Base-by-base conservation (phyloP, 495 filamentous ascomycete genomes). In the Aspergillus taichungensis region DNA sequence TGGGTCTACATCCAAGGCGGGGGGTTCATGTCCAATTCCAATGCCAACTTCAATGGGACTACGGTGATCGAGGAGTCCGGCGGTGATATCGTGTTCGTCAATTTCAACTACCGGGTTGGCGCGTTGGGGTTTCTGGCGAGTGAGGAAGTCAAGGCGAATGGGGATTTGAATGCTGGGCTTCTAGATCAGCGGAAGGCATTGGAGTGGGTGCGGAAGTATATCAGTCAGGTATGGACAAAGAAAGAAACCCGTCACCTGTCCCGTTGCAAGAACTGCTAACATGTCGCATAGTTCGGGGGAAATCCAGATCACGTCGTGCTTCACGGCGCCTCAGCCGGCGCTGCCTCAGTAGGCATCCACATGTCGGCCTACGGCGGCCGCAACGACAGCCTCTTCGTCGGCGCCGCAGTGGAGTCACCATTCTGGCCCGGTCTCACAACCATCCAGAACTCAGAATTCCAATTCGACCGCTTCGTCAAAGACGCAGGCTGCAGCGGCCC, bases 51-150 rank as follows among this genome's bases (percentile, higher is more conserved):
- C 60, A 76, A 85, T 51, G 80, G 75, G 6, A 71, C 61, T 2
- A 59, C 62, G 13, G 69, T 84, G 0, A 68, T 85, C 13, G 36
- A 62, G 36, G 66, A 68, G 24, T 75, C 74, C 0, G 68, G 63
- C 1, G 51, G 37, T 31, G 38, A 43, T 8, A 71, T 86, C 43
- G 64, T 88, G 6, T 63, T 83, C 36, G 77, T 88, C 8, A 78
- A 77, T 50, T 77, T 87, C 64, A 86, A 85, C 51, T 86, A 86
- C 51, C 76, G 84, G 1, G 78, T 86, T 7, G 81, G 83, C 0
- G 60, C 80, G 0, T 79, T 75, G 51, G 84, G 84, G 0, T 86
- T 85, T 48, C 68, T 87, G 0, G 80, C 83, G 0, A 75, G 78
- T 41, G 63, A 76, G 13, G 60, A 76, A 18, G 60, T 85, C 13